phyloP scores from a whole-genome alignment of 805 yeast species.

The Wickerhamiella qilinensis region DNA sequence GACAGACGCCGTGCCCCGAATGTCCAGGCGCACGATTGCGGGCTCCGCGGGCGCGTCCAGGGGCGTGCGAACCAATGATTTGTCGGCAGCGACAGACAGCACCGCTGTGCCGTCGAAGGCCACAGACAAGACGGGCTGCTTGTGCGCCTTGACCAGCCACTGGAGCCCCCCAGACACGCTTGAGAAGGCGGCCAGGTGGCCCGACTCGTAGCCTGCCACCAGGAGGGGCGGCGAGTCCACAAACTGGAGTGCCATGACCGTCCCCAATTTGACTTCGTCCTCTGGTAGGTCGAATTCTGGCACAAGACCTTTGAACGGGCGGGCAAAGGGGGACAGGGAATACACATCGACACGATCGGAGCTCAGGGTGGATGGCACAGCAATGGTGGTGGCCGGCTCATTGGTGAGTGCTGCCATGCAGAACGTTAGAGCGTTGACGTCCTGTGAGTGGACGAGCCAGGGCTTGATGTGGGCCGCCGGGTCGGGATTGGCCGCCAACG shows the following conservation, averaged over 20 bases:
- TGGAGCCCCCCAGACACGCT: constrained; percentile 2
- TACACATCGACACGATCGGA: constrained; percentile 55
- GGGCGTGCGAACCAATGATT: not conserved
- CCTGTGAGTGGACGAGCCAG: constrained; percentile 31
- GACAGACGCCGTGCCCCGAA: not conserved
- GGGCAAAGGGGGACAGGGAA: constrained; percentile 17
- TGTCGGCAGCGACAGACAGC: constrained; percentile 22
- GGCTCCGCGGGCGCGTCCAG: not conserved
- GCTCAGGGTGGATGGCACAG: constrained; percentile 47
- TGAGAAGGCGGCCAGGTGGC: constrained; percentile 30
- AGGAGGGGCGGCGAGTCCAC: constrained; percentile 22
- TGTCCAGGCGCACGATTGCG: not conserved
- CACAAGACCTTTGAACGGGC: constrained; percentile 11
- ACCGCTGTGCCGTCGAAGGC: constrained; percentile 12
- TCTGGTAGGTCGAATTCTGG: constrained; percentile 3
- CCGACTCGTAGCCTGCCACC: constrained; percentile 58
- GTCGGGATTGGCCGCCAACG: constrained; percentile 13
- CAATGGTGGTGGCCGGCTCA: constrained; percentile 22
- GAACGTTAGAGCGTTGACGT: constrained; percentile 61
- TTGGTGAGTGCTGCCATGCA: constrained; percentile 37
- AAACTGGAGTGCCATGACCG: constrained; percentile 56
- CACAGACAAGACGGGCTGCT: constrained; percentile 21
- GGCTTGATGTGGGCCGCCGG: constrained; percentile 18
- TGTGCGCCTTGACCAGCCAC: constrained; percentile 12
- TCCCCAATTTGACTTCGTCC: constrained; percentile 20